A percentile compares a stretch with the other conserved stretches of the same genome.
Conservation (phyloP, 352 stramenopile genomes). For the Pythium oligandrum region DNA sequence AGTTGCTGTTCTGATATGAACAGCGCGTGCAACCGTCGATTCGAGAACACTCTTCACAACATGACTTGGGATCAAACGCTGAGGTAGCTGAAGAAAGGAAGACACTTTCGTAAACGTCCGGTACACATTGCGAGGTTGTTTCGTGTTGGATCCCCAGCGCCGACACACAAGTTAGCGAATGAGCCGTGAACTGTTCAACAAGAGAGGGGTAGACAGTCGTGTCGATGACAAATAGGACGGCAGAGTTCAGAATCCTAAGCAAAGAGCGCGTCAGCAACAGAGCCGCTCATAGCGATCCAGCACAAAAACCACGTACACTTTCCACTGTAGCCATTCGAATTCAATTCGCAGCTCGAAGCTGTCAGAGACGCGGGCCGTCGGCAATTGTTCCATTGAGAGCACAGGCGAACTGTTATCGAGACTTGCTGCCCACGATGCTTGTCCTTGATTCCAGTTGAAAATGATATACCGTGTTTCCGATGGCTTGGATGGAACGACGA, state of each 20-base stretch:
- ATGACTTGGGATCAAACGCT: slow-evolving; percentile 1
- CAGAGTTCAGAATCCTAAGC: background rate
- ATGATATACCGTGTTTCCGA: no score
- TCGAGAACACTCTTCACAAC: slow-evolving; percentile 11
- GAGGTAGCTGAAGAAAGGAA: slow-evolving; percentile 2
- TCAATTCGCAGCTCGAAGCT: background rate
- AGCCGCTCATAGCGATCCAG: background rate
- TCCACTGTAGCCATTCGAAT: slow-evolving; percentile 7
- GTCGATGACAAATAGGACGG: no score
- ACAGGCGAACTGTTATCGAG: no score
- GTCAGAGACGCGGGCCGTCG: background rate
- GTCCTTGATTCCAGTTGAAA: no score
- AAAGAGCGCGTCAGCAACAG: background rate
- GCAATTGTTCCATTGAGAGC: no score
- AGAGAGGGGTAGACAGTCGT: background rate
- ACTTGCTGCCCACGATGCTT: no score
- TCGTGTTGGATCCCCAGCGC: slow-evolving; percentile 6
- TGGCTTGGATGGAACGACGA: no score
- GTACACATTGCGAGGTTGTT: background rate
- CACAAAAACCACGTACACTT: slow-evolving; percentile 4
- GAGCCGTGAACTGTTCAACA: slow-evolving; percentile 1
- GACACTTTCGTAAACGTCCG: slow-evolving; percentile 3
- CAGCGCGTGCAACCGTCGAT: slow-evolving; percentile 13
- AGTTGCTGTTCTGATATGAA: slow-evolving; percentile 4
- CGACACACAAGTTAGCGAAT: slow-evolving; percentile 11